These are phyloP conservation scores for Tetrapisispora pingtungensis DNA, from an alignment of 805 yeast species.

Conservation along the genomic window DNA sequence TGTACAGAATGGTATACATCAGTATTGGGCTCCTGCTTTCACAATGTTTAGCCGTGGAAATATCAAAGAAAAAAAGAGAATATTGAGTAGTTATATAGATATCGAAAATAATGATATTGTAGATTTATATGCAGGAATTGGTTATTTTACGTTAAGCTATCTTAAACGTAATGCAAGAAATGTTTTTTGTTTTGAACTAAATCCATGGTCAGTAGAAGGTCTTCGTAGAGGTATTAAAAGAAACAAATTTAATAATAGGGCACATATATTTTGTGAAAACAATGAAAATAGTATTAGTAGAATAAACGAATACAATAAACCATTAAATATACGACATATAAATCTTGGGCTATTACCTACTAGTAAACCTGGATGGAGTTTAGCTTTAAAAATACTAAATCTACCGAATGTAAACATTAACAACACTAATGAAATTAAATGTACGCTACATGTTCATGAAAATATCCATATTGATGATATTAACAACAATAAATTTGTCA, in stretches of 20 bases:
- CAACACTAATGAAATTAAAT: not conserved
- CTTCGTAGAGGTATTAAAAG: constrained; percentile 42
- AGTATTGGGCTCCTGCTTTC: constrained; percentile 74
- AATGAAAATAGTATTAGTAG: constrained; percentile 44
- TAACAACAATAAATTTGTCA: constrained; percentile 12
- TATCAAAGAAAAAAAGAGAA: constrained; percentile 66
- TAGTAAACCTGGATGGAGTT: constrained; percentile 52
- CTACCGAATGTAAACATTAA: constrained; percentile 5
- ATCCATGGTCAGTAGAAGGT: constrained; percentile 78
- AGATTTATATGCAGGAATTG: constrained; percentile 78
- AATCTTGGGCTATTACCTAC: constrained; percentile 75
- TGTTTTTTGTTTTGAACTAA: constrained; percentile 71
- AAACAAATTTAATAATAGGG: constrained; percentile 31
- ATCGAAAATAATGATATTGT: constrained; percentile 38
- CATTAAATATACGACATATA: constrained; percentile 38
- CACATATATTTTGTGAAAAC: constrained; percentile 13
- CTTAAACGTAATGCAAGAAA: constrained; percentile 41
- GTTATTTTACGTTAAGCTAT: constrained; percentile 70
- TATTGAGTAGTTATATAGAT: constrained; percentile 35
- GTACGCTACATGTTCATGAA: constrained; percentile 60
- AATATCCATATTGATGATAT: constrained; percentile 45
- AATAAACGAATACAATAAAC: constrained; percentile 19
- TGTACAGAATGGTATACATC: constrained; percentile 64
- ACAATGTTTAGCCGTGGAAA: constrained; percentile 89
- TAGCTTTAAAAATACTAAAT: constrained; percentile 26